A percentile compares a stretch with the other conserved stretches of the same genome.
Evolutionary conservation across 2,329 filamentous ascomycete genomes (phyloP).

Genomic region (Talaromyces sp.): DNA sequence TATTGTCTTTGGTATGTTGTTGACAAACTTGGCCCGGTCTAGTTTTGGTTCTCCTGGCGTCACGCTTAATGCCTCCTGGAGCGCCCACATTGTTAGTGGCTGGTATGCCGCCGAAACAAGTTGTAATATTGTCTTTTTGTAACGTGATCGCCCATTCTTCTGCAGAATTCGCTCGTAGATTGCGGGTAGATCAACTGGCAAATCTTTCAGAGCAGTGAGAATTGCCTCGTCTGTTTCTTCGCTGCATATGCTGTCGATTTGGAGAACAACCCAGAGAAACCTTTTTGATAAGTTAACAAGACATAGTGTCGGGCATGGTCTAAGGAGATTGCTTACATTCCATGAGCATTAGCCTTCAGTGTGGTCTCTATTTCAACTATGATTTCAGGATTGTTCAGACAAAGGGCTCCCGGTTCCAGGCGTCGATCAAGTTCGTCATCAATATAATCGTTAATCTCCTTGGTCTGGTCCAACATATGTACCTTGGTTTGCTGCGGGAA

Average conservation of each 20-base stretch:
- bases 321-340: neutral
- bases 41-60: neutral
- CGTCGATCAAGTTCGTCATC: neutral
- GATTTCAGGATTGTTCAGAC: neutral
- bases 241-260: conserved; percentile 1
- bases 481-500: neutral
- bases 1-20: neutral
- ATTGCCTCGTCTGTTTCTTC: conserved; percentile 1
- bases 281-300: neutral
- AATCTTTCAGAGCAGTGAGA: neutral
- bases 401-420: neutral
- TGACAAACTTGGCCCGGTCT: neutral
- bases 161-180: neutral
- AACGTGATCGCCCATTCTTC: neutral
- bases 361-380: neutral
- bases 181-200: neutral
- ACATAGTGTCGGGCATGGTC: neutral
- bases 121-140: neutral
- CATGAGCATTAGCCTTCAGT: neutral
- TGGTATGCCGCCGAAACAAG: neutral
- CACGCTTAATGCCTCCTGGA: neutral
- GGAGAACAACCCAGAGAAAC: conserved; percentile 3
- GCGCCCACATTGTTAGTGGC: neutral
- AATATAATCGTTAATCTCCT: neutral
- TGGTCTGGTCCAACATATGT: neutral